Base-by-base conservation (phyloP, 257 asterid species). In the Solanum okadae region DNA sequence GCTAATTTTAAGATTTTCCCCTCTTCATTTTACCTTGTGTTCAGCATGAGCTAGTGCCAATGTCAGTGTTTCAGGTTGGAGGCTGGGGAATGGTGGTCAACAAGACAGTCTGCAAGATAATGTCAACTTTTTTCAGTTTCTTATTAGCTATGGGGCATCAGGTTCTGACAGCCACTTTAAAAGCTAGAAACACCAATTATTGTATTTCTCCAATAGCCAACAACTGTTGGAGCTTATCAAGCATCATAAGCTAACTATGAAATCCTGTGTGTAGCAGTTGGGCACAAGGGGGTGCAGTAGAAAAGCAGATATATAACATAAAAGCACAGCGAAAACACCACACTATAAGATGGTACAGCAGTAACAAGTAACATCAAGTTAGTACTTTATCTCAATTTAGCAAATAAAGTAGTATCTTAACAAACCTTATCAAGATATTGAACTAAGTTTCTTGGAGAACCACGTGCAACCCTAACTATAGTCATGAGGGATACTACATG, bases 381-480 rank as follows among this genome's bases (percentile, higher is more conserved):
- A 25, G 63, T 78, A 42, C n/a, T 77, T 77, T n/a, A 77, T 40
- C n/a, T 78, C 88, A 40, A 61, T 70, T 70, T 72, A 56, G 81
- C 85, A 71, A 70, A 78, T 52, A 22, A 46, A 83, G 87, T 88
- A 86, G 87, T 79, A 83, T 81, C 90, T 88, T 91, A 87, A 93
- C 98, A 91, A 91, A 97, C 99, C 99, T 97, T 94, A 83, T 97
- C 98, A 88, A 97, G 94, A 92, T 95, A 93, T 42, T 93, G 98
- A 88, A 95, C 95, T 78, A 97, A 92, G 93, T 91, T 95, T 92
- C 98, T 94, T 37, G 99, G 98, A 87, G 95, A 96, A 88, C 98
- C 98, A 68, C 98, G 99, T 85, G 93, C 91, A 87, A 96, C 93
- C 93, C 98, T 94, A 86, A 92, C 91, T 92, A 97, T 91, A 88